Evolutionary conservation across 345 rosid species (phyloP), one percentile per base, ranked within the genome.

Genomic region (Citrus trifoliata): DNA sequence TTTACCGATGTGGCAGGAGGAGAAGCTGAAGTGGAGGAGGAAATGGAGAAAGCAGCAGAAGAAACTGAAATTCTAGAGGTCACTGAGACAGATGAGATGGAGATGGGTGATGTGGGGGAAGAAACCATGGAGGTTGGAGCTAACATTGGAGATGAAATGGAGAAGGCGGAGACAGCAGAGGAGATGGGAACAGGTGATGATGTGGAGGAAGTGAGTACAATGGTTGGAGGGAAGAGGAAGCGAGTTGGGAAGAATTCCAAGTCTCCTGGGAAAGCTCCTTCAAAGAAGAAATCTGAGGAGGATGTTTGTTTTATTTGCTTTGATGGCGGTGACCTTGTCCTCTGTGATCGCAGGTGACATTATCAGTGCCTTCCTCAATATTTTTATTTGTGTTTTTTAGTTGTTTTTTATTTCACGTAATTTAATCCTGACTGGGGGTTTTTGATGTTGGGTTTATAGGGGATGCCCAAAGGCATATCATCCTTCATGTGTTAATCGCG

Each of bases 401-500:
- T 56, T 28, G 69, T 73, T 62, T 24, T 80, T 18, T 71, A 58
- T 73, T 74, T 10, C 61, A 25, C 53, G 48, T 56, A 66, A 46
- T 19, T 60, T 32, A 24, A 10, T 64, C 62, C 64, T 70, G 51
- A 25, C 37, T 30, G 25, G 73, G n/a, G 68, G 9, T 27, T 27
- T 77, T 48, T 38, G 9, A 10, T 62, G 32, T 67, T 83, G 65
- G 59, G 35, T 78, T 62, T 79, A 28, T 77, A 97, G 99, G 98
- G 98, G 98, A 24, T 97, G 99, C 78, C 98, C 99, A 24, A 97
- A 97, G 90, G 99, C 97, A 35, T 97, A 97, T 80, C 99, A 97
- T 80, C 88, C 98, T 68, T 70, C 97, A 27, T 97, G 99, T 82
- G 95, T 97, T 81, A 89, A 91, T 80, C 93, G 90, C 56, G 99